Conservation (phyloP, 768 basidiomycete species). For the Amyloporia xantha region DNA sequence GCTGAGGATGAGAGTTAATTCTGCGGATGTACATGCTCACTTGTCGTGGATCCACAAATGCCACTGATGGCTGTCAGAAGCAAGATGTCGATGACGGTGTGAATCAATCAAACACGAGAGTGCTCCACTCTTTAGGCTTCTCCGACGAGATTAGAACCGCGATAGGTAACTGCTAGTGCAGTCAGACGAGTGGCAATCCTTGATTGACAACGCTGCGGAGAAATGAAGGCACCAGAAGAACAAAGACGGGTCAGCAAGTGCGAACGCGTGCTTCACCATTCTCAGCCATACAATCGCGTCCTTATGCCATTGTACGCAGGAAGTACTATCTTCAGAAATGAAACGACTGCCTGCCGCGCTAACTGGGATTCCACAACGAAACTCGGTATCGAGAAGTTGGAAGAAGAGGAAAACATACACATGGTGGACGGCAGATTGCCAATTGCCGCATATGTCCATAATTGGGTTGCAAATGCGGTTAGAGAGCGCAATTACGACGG, state of each 20-base stretch:
- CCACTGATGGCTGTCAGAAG: no score
- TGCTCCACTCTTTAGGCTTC: neutral
- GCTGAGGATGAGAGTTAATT: neutral
- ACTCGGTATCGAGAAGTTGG: no score
- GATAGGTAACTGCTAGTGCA: no score
- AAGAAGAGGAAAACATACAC: no score
- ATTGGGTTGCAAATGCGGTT: no score
- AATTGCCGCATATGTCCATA: no score
- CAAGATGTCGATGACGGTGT: neutral
- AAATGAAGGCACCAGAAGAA: neutral
- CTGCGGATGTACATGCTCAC: neutral
- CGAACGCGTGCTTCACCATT: neutral
- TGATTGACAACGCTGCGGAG: neutral
- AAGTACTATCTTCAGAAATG: conserved; percentile 1
- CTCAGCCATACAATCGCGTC: neutral
- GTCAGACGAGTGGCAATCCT: neutral
- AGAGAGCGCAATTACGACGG: no score
- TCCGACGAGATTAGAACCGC: neutral
- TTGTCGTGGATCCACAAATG: neutral
- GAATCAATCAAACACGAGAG: neutral
- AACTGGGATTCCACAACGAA: no score
- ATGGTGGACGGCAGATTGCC: no score
- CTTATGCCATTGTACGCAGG: neutral
- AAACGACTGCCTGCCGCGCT: neutral
- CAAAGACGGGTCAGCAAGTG: neutral